Conservation (phyloP, 352 stramenopile genomes). For the Globisporangium ultimum region DNA sequence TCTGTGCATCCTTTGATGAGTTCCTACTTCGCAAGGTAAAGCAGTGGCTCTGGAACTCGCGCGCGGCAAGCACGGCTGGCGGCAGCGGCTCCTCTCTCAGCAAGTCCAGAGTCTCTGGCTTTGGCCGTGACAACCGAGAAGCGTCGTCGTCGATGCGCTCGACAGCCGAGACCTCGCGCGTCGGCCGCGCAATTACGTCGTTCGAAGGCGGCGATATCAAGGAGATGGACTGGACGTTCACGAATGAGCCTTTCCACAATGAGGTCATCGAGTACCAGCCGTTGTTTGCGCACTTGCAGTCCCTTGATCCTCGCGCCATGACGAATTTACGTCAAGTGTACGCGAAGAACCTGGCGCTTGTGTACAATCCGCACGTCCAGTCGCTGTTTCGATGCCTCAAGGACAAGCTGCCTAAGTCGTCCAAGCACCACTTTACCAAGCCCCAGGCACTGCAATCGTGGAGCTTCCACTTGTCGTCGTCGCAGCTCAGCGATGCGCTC, state of each 20-base stretch:
- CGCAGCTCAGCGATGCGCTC: constrained; percentile 46
- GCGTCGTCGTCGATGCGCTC: constrained; percentile 22
- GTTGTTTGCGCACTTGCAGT: constrained; percentile 35
- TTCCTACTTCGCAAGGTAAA: constrained; percentile 53
- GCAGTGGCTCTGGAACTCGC: constrained; percentile 29
- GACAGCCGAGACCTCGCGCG: constrained; percentile 20
- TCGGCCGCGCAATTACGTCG: constrained; percentile 33
- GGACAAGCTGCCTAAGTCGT: constrained; percentile 51
- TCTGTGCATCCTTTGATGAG: constrained; percentile 44
- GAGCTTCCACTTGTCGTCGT: constrained; percentile 61
- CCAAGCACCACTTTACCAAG: constrained; percentile 52
- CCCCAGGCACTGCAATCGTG: constrained; percentile 62
- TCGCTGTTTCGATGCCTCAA: constrained; percentile 55
- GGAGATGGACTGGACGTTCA: constrained; percentile 69
- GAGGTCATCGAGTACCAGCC: constrained; percentile 42
- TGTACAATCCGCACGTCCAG: constrained; percentile 56
- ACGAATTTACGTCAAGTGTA: constrained; percentile 41
- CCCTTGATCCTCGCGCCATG: constrained; percentile 36
- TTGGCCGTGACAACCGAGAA: constrained; percentile 27
- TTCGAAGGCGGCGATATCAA: constrained; percentile 27
- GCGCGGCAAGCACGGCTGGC: constrained; percentile 3
- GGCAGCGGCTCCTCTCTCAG: constrained; percentile 11
- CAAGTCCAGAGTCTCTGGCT: constrained; percentile 4
- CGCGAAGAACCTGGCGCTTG: constrained; percentile 37
- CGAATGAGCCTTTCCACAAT: constrained; percentile 53